Evolutionary conservation across 1,139 yeast species (phyloP), one percentile per base, ranked within the genome.

Genomic region (Blastobotrys proliferans): DNA sequence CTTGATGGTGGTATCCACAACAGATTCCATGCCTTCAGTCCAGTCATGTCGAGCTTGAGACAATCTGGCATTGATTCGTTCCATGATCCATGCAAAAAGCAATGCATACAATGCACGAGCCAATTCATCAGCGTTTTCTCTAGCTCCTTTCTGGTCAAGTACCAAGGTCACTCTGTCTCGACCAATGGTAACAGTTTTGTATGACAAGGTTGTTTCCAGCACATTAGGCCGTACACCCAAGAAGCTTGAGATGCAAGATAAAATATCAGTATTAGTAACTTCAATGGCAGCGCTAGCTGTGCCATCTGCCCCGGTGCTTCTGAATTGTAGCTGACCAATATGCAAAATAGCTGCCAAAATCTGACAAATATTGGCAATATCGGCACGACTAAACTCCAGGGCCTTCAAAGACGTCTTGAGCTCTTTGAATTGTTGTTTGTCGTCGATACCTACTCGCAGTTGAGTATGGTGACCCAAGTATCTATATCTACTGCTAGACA

Each of bases 291-390:
- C 64, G 6, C 62, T 58, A 11, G 59, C 53, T 10, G 62, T 55
- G 19, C 67, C 69, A 35, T 58, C 63, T 8, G 61, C 51, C 3
- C 62, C 61, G 5, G 65, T 56, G 6, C 63, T 52, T 44, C 60
- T 49, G 53, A 68, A 67, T 39, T 60, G 54, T 20, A 68, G 52
- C 53, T 68, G 72, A 29, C 73, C 73, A 25, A 68, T 56, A 40
- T 68, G 73, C 25, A 68, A 56, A 25, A 68, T 63, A 4, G 73
- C 73, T 2, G 72, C 72, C 27, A 68, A 54, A n/a, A 68, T 58
- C 45, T 68, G 73, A 46, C 68, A 67, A 19, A 68, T 62, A 46
- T 67, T 66, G 43, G 73, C 73, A 40, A 68, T 67, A 37, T 68
- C 72, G 3, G 67, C 58, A 9, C 71, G 56, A 6, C 67, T 51